These are phyloP conservation scores for Saturnispora besseyi DNA, from an alignment of 805 yeast species.

Conservation along the genomic window DNA sequence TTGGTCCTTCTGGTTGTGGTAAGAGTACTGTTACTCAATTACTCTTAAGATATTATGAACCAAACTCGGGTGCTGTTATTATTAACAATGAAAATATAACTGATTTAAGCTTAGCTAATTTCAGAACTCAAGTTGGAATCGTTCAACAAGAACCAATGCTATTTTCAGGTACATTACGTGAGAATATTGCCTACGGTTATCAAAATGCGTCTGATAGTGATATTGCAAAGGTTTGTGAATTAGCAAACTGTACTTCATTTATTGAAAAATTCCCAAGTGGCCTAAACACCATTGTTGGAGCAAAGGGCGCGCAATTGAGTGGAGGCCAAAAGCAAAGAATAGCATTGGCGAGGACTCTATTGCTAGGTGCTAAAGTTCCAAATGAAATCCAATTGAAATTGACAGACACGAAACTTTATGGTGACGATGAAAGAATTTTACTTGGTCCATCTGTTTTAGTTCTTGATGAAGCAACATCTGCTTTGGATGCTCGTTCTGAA, in stretches of 20 bases:
- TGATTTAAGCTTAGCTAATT: slow-evolving; percentile 60
- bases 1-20: slow-evolving; percentile 97
- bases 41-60: slow-evolving; percentile 77
- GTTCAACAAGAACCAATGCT: slow-evolving; percentile 91
- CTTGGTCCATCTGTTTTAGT: slow-evolving; percentile 67
- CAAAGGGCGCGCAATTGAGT: slow-evolving; percentile 79
- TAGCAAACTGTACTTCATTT: slow-evolving; percentile 69
- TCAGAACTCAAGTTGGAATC: slow-evolving; percentile 71
- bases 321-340: slow-evolving; percentile 95
- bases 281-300: slow-evolving; percentile 73
- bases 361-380: slow-evolving; percentile 33
- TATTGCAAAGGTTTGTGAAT: slow-evolving; percentile 47
- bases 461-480: slow-evolving; percentile 92
- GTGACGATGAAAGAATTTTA: slow-evolving; percentile 19
- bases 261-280: slow-evolving; percentile 72
- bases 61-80: slow-evolving; percentile 49
- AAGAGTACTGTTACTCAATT: slow-evolving; percentile 82
- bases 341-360: slow-evolving; percentile 80
- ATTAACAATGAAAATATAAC: slow-evolving; percentile 58
- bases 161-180: slow-evolving; percentile 77
- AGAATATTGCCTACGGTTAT: slow-evolving; percentile 73
- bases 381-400: slow-evolving; percentile 7
- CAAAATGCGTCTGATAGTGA: slow-evolving; percentile 53
- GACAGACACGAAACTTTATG: slow-evolving; percentile 13
- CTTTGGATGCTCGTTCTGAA: slow-evolving; percentile 83